These are phyloP conservation scores for Phytophthora pini DNA, from an alignment of 352 stramenopile species.

Conservation along the genomic window DNA sequence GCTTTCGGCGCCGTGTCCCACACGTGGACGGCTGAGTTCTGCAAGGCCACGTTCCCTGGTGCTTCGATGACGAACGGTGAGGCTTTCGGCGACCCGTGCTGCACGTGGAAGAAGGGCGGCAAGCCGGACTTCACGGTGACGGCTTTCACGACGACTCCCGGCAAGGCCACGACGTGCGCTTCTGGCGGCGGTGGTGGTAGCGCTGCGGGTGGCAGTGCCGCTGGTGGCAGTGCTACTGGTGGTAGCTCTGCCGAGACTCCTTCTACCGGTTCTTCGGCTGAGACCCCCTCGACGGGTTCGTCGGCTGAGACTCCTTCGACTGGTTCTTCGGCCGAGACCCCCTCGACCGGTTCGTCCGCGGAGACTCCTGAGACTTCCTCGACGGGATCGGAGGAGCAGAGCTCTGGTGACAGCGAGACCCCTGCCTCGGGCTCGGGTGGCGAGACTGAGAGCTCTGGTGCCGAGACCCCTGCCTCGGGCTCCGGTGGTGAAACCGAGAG, in stretches of 20 bases:
- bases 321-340: background rate
- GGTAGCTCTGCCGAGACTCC: conserved; percentile 3
- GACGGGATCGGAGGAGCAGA: background rate
- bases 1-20: conserved; percentile 33
- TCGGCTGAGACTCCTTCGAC: conserved; percentile 3
- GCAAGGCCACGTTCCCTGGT: conserved; percentile 33
- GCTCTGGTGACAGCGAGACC: background rate
- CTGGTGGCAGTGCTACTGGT: conserved; percentile 1
- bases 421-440: background rate
- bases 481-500: conserved; percentile 3
- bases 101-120: conserved; percentile 50
- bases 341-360: background rate
- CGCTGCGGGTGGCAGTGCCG: background rate
- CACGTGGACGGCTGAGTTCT: conserved; percentile 38
- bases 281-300: background rate
- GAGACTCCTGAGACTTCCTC: conserved; percentile 11
- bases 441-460: background rate
- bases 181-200: background rate
- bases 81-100: conserved; percentile 63
- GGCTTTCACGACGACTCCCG: conserved; percentile 34
- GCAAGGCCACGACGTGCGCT: conserved; percentile 31
- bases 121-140: conserved; percentile 47
- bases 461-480: conserved; percentile 4
- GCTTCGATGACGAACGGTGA: conserved; percentile 43
- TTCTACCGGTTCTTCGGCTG: background rate